Evolutionary conservation across 805 yeast genomes (phyloP).

Genomic region (Lachancea sp.): DNA sequence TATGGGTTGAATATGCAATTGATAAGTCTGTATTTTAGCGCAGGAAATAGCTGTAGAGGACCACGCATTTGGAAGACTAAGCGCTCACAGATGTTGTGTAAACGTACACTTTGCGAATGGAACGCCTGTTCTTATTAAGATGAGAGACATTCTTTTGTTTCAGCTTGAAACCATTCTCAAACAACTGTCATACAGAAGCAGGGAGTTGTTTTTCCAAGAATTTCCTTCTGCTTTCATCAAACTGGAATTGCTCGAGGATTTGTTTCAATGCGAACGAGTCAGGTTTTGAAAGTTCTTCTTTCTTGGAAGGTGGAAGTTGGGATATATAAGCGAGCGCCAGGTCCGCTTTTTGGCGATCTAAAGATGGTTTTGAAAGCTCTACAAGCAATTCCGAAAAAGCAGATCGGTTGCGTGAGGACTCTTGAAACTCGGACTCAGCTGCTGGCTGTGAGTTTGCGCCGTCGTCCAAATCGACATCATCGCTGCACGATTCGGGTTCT

Average conservation of each 20-base stretch:
- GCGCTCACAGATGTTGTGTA: no score
- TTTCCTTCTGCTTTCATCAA: constrained; percentile 1
- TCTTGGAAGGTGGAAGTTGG: not conserved
- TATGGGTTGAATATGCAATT: constrained; percentile 14
- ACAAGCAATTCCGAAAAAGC: constrained; percentile 4
- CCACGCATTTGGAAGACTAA: constrained; percentile 10
- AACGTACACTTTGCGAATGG: no score
- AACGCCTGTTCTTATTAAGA: no score
- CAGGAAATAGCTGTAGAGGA: constrained; percentile 4
- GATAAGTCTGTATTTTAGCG: constrained; percentile 14
- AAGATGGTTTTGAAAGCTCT: constrained; percentile 8
- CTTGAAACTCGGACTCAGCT: not conserved
- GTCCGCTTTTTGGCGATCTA: constrained; percentile 18
- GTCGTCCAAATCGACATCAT: not conserved
- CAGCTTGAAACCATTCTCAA: constrained; percentile 1
- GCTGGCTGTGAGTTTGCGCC: not conserved
- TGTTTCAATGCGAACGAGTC: constrained; percentile 1
- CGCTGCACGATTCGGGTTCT: not conserved
- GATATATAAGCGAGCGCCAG: constrained; percentile 7
- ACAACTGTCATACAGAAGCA: not conserved
- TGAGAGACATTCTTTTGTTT: no score
- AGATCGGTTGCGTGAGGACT: not conserved
- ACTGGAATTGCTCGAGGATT: constrained; percentile 3
- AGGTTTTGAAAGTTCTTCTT: not conserved
- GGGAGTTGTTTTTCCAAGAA: not conserved